Evolutionary conservation across 2,329 filamentous ascomycete genomes (phyloP).

Genomic region (Beauveria medogensis): DNA sequence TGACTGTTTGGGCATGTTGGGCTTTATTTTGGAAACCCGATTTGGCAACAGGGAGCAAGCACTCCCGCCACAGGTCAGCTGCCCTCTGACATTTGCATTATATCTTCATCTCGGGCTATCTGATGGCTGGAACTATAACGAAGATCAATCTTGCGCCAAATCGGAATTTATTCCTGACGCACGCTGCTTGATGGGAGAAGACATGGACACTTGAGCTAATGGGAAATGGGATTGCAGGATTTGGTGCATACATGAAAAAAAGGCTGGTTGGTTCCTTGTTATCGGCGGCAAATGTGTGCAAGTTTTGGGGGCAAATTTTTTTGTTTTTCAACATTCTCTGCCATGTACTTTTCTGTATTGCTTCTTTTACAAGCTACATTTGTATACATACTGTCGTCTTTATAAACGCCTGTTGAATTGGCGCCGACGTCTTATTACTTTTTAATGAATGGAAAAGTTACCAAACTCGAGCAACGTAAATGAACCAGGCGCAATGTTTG

Average conservation of each 20-base stretch:
- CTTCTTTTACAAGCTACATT: not conserved
- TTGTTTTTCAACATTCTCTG: not conserved
- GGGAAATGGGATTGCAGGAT: not conserved
- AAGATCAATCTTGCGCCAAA: not conserved
- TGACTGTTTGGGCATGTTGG: not conserved
- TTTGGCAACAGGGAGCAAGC: constrained; percentile 6
- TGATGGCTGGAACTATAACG: not conserved
- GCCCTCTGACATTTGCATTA: constrained; percentile 3
- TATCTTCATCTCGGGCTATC: constrained; percentile 1
- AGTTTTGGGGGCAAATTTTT: not conserved
- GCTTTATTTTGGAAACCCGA: not conserved
- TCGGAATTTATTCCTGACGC: not conserved
- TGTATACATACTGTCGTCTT: constrained; percentile 1
- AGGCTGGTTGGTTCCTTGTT: not conserved
- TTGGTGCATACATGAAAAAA: not conserved
- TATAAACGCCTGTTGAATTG: not conserved
- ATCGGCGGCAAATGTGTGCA: not conserved
- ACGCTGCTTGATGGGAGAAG: not conserved
- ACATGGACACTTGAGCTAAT: not conserved
- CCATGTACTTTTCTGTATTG: not conserved
- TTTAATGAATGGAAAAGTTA: not conserved
- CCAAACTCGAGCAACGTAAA: not conserved
- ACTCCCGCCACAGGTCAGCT: constrained; percentile 5
- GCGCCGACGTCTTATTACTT: not conserved
- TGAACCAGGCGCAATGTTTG: too few relatives aligned